Conservation (phyloP, 2,329 filamentous ascomycete genomes). For the Fusarium nanum region DNA sequence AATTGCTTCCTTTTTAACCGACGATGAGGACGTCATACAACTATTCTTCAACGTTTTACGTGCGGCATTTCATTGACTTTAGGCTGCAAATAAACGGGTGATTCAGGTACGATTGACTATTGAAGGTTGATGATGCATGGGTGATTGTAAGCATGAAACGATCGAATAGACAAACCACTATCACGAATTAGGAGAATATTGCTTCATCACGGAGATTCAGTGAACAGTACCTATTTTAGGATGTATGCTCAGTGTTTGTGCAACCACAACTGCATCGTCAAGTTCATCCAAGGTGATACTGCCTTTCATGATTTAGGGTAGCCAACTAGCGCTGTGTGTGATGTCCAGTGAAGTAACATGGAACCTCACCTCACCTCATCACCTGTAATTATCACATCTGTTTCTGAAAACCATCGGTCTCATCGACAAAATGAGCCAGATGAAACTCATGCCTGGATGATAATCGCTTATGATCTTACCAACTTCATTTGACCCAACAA, state of each 20-base stretch:
- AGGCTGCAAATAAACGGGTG: slow-evolving; percentile 12
- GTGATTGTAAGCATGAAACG: neutral
- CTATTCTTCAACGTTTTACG: neutral
- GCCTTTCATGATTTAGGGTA: slow-evolving; percentile 23
- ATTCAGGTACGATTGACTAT: neutral
- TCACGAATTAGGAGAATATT: neutral
- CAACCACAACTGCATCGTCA: neutral
- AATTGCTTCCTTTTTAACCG: slow-evolving; percentile 16
- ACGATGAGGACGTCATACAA: slow-evolving; percentile 2
- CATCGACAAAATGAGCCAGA: neutral
- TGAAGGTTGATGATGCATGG: neutral
- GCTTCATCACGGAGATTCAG: neutral
- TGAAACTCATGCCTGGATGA: neutral
- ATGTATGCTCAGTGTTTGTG: neutral
- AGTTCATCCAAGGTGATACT: neutral
- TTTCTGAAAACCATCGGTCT: neutral
- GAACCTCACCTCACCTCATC: slow-evolving; percentile 5
- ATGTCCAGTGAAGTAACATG: neutral
- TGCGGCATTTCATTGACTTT: slow-evolving; percentile 9
- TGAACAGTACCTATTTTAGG: neutral
- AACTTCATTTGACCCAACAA: neutral
- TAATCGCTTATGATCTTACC: neutral
- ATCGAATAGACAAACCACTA: neutral
- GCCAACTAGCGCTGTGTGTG: neutral
- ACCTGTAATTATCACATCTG: neutral